phyloP scores from a whole-genome alignment of 345 rosid species.

The Eutrema yunnanense region DNA sequence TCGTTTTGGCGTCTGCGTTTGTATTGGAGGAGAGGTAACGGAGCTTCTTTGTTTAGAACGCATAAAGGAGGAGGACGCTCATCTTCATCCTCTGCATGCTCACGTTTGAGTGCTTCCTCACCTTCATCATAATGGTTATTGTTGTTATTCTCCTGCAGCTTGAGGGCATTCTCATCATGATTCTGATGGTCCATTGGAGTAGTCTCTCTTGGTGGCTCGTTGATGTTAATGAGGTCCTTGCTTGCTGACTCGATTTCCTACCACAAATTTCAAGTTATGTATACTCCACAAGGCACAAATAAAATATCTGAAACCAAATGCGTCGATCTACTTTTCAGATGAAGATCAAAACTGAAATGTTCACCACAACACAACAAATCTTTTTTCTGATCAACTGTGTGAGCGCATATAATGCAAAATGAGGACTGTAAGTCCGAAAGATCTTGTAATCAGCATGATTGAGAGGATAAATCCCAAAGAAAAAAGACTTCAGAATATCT shows the following conservation, averaged over 20 bases:
- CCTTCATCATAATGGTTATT: constrained; percentile 5
- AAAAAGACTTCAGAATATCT: not conserved
- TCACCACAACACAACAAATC: not conserved
- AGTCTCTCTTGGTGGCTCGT: constrained; percentile 29
- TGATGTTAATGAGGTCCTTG: constrained; percentile 29
- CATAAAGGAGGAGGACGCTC: constrained; percentile 41
- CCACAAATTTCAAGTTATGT: constrained; percentile 5
- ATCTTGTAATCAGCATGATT: not conserved
- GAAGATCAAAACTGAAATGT: not conserved
- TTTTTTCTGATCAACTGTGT: not conserved
- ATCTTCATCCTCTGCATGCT: constrained; percentile 21
- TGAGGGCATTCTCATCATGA: constrained; percentile 11
- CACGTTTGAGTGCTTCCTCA: constrained; percentile 17
- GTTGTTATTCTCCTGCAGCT: constrained; percentile 1
- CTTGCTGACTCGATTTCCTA: constrained; percentile 34
- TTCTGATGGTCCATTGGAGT: constrained; percentile 24
- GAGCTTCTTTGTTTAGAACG: constrained; percentile 50
- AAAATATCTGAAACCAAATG: constrained; percentile 1
- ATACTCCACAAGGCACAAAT: not conserved
- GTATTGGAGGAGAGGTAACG: constrained; percentile 60
- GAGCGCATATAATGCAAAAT: not conserved
- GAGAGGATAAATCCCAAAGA: not conserved
- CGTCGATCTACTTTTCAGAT: not conserved
- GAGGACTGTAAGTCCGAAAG: not conserved
- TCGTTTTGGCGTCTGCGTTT: constrained; percentile 70